phyloP scores from a whole-genome alignment of 2,329 filamentous ascomycete species.

The Fusarium floridanum region DNA sequence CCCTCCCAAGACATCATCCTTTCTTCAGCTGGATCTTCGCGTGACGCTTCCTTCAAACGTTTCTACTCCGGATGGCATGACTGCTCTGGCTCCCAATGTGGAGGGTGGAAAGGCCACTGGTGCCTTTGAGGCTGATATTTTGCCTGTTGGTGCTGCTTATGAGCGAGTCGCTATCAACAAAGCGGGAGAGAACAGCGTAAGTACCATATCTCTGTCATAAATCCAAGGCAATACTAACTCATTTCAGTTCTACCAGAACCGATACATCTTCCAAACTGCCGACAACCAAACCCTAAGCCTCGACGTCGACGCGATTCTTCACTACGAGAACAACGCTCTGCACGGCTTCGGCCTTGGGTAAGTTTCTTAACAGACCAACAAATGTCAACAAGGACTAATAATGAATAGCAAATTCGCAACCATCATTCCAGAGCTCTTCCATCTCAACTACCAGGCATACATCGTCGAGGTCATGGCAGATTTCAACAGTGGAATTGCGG shows the following conservation, averaged over 20 bases:
- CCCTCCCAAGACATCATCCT: not conserved
- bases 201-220: rapidly evolving
- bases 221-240: not conserved
- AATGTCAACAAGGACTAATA: not conserved
- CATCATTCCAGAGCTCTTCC: not conserved
- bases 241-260: constrained; percentile 10
- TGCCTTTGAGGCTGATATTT: constrained; percentile 16
- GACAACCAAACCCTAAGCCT: constrained; percentile 10
- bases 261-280: constrained; percentile 7
- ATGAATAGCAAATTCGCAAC: not conserved
- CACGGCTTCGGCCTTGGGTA: constrained; percentile 20
- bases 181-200: constrained; percentile 16
- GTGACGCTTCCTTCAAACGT: constrained; percentile 6
- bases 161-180: constrained; percentile 8
- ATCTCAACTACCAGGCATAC: constrained; percentile 14
- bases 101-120: not conserved
- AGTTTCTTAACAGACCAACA: not conserved
- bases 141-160: not conserved
- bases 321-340: constrained; percentile 24
- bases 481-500: not conserved
- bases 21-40: constrained; percentile 7
- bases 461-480: constrained; percentile 14
- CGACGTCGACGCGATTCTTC: constrained; percentile 8
- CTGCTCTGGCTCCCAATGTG: not conserved
- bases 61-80: constrained; percentile 7